These are phyloP conservation scores for Solanum boliviense DNA, from an alignment of 257 asterid genomes.

Conservation along the genomic window DNA sequence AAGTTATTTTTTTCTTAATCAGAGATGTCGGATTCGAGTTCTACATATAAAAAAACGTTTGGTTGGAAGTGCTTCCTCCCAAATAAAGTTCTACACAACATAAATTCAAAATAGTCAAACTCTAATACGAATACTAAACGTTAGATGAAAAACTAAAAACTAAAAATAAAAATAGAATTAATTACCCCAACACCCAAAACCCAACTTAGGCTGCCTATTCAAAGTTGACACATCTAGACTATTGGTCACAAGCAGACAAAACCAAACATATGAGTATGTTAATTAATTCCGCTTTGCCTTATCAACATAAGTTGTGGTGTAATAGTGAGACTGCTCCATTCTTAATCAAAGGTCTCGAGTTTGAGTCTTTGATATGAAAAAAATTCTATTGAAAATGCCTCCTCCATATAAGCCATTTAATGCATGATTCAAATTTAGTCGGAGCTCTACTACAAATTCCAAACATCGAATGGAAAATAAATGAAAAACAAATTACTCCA, in stretches of 20 bases:
- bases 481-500: background rate
- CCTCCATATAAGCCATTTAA: background rate
- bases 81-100: background rate
- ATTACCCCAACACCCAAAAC: background rate
- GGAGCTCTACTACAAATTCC: too few relatives aligned
- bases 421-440: too few relatives aligned
- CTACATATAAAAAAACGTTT: too few relatives aligned
- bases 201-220: background rate
- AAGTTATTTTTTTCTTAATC: rapidly evolving
- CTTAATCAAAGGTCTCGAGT: too few relatives aligned
- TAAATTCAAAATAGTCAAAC: background rate
- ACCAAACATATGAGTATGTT: background rate
- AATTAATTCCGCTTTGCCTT: background rate
- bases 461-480: too few relatives aligned
- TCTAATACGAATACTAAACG: too few relatives aligned
- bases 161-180: background rate
- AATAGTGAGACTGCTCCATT: too few relatives aligned
- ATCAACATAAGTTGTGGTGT: too few relatives aligned
- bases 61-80: background rate
- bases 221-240: background rate
- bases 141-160: too few relatives aligned
- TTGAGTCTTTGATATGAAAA: too few relatives aligned
- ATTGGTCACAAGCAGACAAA: background rate
- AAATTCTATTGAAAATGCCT: background rate
- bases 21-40: background rate